Base-by-base conservation (phyloP, 2,329 filamentous ascomycete species). In the Cercospora beticola region DNA sequence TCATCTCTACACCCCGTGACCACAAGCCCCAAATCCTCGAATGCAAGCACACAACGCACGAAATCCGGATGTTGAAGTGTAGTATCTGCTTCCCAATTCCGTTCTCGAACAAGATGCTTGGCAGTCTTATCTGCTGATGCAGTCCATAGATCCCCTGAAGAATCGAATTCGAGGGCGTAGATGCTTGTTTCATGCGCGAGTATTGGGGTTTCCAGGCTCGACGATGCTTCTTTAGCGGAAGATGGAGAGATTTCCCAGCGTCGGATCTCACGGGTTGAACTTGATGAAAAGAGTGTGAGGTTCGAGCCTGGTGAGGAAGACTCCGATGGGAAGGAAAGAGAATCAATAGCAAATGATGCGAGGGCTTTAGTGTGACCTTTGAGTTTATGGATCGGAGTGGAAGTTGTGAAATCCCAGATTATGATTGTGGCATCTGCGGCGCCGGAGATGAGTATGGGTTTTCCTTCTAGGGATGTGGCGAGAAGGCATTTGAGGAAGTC, bases 401-500 rank as follows among this genome's bases (percentile, higher is more conserved):
- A 91, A 0, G 87, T 89, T 12, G 83, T 83, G 18, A 89, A 83
- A 75, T 97, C 89, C 92, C 94, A 98, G 21, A 97, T 88, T 16
- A 97, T 81, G 67, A 85, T 83, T 62, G 74, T 79, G 3, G 82
- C 79, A 70, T 86, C 83, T 54, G 83, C 80, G 36, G 80, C 79
- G 40, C 83, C 83, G 6, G 83, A 84, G 23, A 85, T 72, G 14
- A 86, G 74, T 4, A 85, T 64, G 16, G 92, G 84, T 68, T 86
- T 87, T 30, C 86, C 88, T 16, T 84, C 82, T 5, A 96, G 76
- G 26, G 81, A 86, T 12, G 87, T 83, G 73, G 86, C 88, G 14
- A 91, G 81, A 3, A 98, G 82, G 4, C 91, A 85, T 81, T 97
- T 97, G 75, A 99, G 91, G 77, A 99, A 99, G 81, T 99, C 95